Base-by-base conservation (phyloP, 2,329 filamentous ascomycete species). In the Camillea tinctor region DNA sequence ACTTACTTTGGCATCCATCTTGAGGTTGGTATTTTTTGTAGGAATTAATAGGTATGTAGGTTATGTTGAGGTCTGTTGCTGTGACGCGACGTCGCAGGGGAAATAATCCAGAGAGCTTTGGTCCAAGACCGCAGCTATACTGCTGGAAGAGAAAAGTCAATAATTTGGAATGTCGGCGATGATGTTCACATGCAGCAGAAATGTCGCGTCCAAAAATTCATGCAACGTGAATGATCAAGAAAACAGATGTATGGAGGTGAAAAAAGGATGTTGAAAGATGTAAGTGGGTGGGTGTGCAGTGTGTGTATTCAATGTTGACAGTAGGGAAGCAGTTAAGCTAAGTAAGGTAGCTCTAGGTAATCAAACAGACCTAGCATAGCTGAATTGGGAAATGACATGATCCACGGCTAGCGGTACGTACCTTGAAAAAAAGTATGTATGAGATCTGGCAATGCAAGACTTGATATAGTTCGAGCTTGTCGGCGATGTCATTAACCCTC, bases 1-100 rank as follows among this genome's bases (percentile, higher is more conserved):
- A 65, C 69, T 66, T 68, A 69, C 69, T 61, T 57, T 67, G 21
- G 64, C 62, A 54, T 72, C 68, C 69, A 72, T 72, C 21, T 52
- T 60, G 40, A 54, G 24, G 24, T 48, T 19, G 44, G 17, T 50
- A n/a, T 52, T 13, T 50, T 50, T 19, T 23, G 49, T 50, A 50
- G 19, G 49, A 13, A 13, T 21, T 13, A 23, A 8, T 44, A 44
- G 13, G 36, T 44, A 44, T 7, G 26, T 30, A 30, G n/a, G n/a
- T n/a, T n/a, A 30, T 44, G 36, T 11, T 44, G 36, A 44, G 36
- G 36, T 44, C 44, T 59, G 56, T 26, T 51, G 48, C 55, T 52
- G 57, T 57, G 49, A 57, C 54, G 51, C 51, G 52, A 61, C 59
- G 58, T 56, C 57, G 55, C 52, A 22, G 44, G 58, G 59, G 50